Percentiles rank a stretch among this genome's conserved stretches.
These are phyloP conservation scores for Candida freyschussii DNA, from an alignment of 1,139 yeast species.

Conservation along the genomic window DNA sequence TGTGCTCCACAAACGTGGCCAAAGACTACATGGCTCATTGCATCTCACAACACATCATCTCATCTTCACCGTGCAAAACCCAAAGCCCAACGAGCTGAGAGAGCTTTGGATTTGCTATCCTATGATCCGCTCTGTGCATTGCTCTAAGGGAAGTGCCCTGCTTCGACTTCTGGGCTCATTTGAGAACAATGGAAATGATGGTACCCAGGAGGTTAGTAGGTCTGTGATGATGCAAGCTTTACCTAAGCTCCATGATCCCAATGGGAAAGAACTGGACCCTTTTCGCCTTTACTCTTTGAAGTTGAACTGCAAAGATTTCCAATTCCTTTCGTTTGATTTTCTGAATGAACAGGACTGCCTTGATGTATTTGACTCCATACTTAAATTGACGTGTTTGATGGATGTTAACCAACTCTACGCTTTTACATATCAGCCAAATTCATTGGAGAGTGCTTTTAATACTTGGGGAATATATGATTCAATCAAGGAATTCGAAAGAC, in stretches of 20 bases:
- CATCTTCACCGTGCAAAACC: conserved; percentile 51
- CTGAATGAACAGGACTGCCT: conserved; percentile 51
- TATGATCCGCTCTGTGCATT: conserved; percentile 46
- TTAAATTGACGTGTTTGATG: conserved; percentile 57
- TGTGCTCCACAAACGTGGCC: conserved; percentile 65
- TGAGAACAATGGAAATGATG: conserved; percentile 4
- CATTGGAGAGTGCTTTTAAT: conserved; percentile 45
- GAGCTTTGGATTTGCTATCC: conserved; percentile 96
- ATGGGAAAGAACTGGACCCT: conserved; percentile 34
- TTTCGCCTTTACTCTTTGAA: conserved; percentile 53
- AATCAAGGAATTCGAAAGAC: conserved; percentile 59
- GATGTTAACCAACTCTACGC: conserved; percentile 63
- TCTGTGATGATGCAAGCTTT: conserved; percentile 17
- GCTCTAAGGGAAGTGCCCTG: conserved; percentile 40
- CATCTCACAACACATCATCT: conserved; percentile 83
- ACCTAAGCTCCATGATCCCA: conserved; percentile 22
- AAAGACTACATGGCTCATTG: conserved; percentile 58
- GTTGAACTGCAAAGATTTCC: conserved; percentile 79
- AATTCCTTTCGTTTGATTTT: conserved; percentile 78
- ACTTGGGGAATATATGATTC: conserved; percentile 77
- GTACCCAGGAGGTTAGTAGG: conserved; percentile 6
- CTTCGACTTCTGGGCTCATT: conserved; percentile 12
- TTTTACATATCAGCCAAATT: conserved; percentile 57
- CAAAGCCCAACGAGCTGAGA: conserved; percentile 26
- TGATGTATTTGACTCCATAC: conserved; percentile 69